Evolutionary conservation across 306 rosid species (phyloP).

Genomic region (Sphenostylis stenocarpa): DNA sequence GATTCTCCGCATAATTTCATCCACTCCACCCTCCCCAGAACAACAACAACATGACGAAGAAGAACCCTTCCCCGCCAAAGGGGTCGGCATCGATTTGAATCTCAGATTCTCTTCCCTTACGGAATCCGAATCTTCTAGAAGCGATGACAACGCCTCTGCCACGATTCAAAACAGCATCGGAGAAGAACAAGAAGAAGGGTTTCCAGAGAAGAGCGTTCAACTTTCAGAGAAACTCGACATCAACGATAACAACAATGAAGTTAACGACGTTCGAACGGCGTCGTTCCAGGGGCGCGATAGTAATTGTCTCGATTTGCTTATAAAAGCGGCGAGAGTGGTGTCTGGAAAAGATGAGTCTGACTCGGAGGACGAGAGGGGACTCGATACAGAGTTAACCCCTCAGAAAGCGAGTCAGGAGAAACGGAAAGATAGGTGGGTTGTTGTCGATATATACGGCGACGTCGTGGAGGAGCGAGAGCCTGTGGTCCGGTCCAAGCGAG

Average conservation of each 20-base stretch:
- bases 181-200: background rate
- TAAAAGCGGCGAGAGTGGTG: constrained; percentile 51
- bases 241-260: background rate
- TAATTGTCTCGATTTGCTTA: constrained; percentile 44
- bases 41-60: background rate
- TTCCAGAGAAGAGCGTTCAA: background rate
- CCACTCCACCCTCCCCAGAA: constrained; percentile 28
- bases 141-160: background rate
- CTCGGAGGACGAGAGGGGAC: constrained; percentile 12
- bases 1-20: constrained; percentile 49
- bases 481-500: constrained; percentile 53
- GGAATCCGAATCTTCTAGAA: constrained; percentile 25
- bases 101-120: constrained; percentile 16
- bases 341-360: constrained; percentile 35
- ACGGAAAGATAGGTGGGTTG: constrained; percentile 26
- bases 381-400: constrained; percentile 10
- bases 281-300: constrained; percentile 9
- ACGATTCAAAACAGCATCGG: background rate
- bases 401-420: background rate
- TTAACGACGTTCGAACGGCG: constrained; percentile 1
- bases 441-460: constrained; percentile 29
- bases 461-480: constrained; percentile 42
- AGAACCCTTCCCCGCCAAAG: background rate
- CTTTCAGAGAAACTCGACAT: background rate
- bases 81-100: constrained; percentile 41